Percentiles rank a stretch among this genome's conserved stretches.
phyloP scores from a whole-genome alignment of 2,329 filamentous ascomycete genomes.

The Cucurbitaria berberidis region DNA sequence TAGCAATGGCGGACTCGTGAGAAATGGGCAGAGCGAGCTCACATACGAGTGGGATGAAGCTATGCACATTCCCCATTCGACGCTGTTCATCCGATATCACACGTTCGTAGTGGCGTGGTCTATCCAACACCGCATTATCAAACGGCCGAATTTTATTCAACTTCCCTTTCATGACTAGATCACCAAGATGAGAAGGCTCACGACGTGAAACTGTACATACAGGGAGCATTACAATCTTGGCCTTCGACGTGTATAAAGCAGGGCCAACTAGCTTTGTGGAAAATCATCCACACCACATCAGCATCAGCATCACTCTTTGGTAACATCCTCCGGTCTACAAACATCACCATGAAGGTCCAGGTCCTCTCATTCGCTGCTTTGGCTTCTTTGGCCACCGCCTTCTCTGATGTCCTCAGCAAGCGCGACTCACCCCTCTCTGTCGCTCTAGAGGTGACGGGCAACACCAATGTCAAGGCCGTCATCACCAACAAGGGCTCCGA shows the following conservation, averaged over 20 bases:
- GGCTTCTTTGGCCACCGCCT: slow-evolving; percentile 20
- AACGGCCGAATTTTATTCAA: neutral
- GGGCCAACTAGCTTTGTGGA: neutral
- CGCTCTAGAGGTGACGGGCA: slow-evolving; percentile 56
- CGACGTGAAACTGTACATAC: neutral
- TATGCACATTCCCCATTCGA: slow-evolving; percentile 20
- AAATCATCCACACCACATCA: slow-evolving; percentile 2
- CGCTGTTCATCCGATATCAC: slow-evolving; percentile 13
- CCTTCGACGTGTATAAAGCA: slow-evolving; percentile 2
- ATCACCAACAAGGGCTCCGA: slow-evolving; percentile 59
- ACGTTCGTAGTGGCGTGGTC: slow-evolving; percentile 3
- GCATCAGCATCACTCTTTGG: slow-evolving; percentile 3
- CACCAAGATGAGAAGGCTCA: neutral
- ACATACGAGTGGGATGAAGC: neutral
- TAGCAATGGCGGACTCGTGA: neutral
- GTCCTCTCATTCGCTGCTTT: slow-evolving; percentile 18
- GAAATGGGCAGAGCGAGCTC: neutral
- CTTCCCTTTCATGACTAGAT: slow-evolving; percentile 18
- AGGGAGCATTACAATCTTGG: neutral
- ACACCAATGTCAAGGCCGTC: slow-evolving; percentile 58
- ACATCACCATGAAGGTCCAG: slow-evolving; percentile 23
- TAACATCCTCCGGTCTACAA: neutral
- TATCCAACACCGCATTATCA: slow-evolving; percentile 6
- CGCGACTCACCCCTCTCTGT: slow-evolving; percentile 42
- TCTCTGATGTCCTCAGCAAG: slow-evolving; percentile 38